Evolutionary conservation across 1,139 yeast species (phyloP).

Genomic region (Cylindricascospora bacillispora): DNA sequence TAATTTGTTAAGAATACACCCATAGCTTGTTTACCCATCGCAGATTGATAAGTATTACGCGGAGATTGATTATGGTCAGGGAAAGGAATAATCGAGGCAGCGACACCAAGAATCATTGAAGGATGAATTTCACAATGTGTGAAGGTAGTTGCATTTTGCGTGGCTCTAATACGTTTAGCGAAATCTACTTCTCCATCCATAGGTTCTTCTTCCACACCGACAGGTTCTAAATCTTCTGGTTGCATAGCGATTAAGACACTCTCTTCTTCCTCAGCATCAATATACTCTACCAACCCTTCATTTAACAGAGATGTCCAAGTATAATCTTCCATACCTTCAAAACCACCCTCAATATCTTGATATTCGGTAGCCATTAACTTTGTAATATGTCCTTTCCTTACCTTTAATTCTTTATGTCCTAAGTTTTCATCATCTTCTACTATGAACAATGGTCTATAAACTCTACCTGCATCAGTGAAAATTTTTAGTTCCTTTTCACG

Average conservation of each 20-base stretch:
- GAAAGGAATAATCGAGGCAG: constrained; percentile 97
- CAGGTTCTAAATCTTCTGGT: constrained; percentile 83
- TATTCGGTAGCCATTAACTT: constrained; percentile 56
- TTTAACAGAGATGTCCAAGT: constrained; percentile 79
- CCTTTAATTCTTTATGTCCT: constrained; percentile 62
- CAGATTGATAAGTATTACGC: constrained; percentile 97
- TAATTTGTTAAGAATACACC: constrained; percentile 97
- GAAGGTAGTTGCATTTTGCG: constrained; percentile 67
- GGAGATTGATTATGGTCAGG: constrained; percentile 99
- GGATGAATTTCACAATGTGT: constrained; percentile 99
- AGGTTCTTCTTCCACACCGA: constrained; percentile 34
- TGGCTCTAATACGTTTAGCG: constrained; percentile 78
- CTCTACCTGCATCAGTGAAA: constrained; percentile 98
- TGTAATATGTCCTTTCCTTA: constrained; percentile 73
- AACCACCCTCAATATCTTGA: constrained; percentile 38
- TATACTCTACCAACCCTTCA: constrained; percentile 84
- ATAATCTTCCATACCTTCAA: constrained; percentile 44
- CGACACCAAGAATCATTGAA: constrained; percentile 95
- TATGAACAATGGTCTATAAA: constrained; percentile 84
- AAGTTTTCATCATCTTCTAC: constrained; percentile 74
- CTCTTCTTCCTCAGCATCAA: constrained; percentile 97
- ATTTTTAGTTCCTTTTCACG: constrained; percentile 92
- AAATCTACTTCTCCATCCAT: constrained; percentile 31
- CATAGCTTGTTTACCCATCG: constrained; percentile 99
- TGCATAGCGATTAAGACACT: constrained; percentile 98